These are phyloP conservation scores for Rosa hybrid DNA, from an alignment of 331 rosid genomes.

Conservation along the genomic window DNA sequence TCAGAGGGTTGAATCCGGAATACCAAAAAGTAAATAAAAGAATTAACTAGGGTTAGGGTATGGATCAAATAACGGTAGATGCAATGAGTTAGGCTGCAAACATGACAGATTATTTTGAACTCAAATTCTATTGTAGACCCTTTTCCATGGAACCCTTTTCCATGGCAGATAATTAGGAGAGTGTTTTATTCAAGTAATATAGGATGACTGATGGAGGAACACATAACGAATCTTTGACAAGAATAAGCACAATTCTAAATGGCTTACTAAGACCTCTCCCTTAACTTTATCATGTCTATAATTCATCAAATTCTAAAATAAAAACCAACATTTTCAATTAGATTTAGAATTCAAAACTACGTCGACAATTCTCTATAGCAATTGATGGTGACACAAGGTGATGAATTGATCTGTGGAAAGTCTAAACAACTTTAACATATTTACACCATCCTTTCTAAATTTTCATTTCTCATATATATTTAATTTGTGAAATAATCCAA, in stretches of 20 bases:
- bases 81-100: background rate
- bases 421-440: background rate
- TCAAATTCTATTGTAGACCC: background rate
- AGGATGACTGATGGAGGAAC: too few relatives aligned
- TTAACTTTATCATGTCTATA: too few relatives aligned
- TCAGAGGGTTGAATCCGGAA: background rate
- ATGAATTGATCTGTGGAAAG: background rate
- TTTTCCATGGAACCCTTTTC: too few relatives aligned
- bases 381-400: conserved; percentile 6
- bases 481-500: background rate
- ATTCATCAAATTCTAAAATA: too few relatives aligned
- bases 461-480: background rate
- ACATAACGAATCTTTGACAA: background rate
- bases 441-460: background rate
- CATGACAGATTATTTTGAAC: background rate
- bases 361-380: background rate
- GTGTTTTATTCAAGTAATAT: background rate
- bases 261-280: background rate
- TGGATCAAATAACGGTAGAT: background rate
- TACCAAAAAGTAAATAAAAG: background rate
- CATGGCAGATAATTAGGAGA: too few relatives aligned
- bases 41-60: too few relatives aligned
- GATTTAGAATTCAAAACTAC: too few relatives aligned
- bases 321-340: too few relatives aligned
- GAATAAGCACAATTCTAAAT: background rate